phyloP scores from a whole-genome alignment of 768 basidiomycete genomes.

The Panaeolus papilionaceus region DNA sequence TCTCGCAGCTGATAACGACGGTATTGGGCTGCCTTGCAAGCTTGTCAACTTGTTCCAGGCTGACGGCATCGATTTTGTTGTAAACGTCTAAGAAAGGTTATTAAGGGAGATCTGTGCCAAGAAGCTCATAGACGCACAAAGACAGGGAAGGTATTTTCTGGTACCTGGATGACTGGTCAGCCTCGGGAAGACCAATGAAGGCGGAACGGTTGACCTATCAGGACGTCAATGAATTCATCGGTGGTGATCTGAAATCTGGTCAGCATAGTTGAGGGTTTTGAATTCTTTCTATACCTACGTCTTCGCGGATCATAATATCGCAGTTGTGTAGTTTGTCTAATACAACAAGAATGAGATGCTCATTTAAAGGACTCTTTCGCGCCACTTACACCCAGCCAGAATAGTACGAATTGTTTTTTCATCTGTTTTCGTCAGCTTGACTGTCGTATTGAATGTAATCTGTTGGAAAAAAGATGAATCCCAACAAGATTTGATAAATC shows the following conservation, averaged over 20 bases:
- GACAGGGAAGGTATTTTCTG: conserved; percentile 93
- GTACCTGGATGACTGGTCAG: conserved; percentile 58
- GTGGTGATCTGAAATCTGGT: conserved; percentile 73
- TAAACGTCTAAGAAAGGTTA: conserved; percentile 70
- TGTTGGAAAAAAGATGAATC: conserved; percentile 34
- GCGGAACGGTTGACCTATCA: conserved; percentile 69
- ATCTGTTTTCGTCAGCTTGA: conserved; percentile 93
- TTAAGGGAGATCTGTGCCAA: neutral
- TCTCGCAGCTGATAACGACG: conserved; percentile 96
- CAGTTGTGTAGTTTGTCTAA: conserved; percentile 91
- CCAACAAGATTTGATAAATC: conserved; percentile 3
- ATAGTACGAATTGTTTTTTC: conserved; percentile 95
- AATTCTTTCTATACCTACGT: conserved; percentile 56
- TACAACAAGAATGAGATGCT: conserved; percentile 3
- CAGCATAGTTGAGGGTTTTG: neutral
- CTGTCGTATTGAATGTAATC: conserved; percentile 93
- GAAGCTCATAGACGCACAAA: conserved; percentile 59
- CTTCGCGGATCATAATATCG: conserved; percentile 98
- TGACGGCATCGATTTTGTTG: conserved; percentile 95
- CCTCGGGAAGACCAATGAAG: neutral
- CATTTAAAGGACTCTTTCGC: neutral
- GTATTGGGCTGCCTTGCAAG: conserved; percentile 82
- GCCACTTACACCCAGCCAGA: conserved; percentile 77
- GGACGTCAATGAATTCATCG: conserved; percentile 98
- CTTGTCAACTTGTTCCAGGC: conserved; percentile 83